Conservation (phyloP, 2,329 filamentous ascomycete species). For the Botrytis deweyae region DNA sequence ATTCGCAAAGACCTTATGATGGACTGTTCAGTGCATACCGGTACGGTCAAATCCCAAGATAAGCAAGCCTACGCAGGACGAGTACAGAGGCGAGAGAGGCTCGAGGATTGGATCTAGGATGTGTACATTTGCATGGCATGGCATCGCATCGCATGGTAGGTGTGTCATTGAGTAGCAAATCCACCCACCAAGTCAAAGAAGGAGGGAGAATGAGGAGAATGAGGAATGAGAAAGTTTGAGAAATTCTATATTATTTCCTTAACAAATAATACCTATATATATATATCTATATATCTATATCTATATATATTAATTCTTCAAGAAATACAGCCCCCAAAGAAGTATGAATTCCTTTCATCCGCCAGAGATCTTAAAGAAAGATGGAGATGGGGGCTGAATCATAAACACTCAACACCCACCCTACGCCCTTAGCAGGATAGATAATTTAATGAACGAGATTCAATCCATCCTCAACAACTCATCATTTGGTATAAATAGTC, state of each 20-base stretch:
- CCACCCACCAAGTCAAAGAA: too few relatives aligned
- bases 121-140: not conserved
- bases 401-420: not conserved
- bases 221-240: not conserved
- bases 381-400: not conserved
- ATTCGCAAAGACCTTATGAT: not conserved
- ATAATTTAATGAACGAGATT: not conserved
- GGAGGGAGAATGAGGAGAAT: too few relatives aligned
- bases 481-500: not conserved
- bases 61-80: not conserved
- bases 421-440: not conserved
- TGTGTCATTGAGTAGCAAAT: not conserved
- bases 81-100: not conserved
- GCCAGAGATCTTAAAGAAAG: too few relatives aligned
- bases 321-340: not conserved
- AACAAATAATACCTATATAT: not conserved
- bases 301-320: not conserved
- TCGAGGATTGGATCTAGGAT: not conserved
- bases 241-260: not conserved
- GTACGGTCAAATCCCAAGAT: not conserved
- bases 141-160: not conserved
- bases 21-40: not conserved
- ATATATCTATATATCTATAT: too few relatives aligned
- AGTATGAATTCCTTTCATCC: not conserved
- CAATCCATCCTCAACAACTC: not conserved